A percentile compares a stretch with the other conserved stretches of the same genome.
These are phyloP conservation scores for Colletotrichum tropicale DNA, from an alignment of 2,329 filamentous ascomycete genomes.

Conservation along the genomic window DNA sequence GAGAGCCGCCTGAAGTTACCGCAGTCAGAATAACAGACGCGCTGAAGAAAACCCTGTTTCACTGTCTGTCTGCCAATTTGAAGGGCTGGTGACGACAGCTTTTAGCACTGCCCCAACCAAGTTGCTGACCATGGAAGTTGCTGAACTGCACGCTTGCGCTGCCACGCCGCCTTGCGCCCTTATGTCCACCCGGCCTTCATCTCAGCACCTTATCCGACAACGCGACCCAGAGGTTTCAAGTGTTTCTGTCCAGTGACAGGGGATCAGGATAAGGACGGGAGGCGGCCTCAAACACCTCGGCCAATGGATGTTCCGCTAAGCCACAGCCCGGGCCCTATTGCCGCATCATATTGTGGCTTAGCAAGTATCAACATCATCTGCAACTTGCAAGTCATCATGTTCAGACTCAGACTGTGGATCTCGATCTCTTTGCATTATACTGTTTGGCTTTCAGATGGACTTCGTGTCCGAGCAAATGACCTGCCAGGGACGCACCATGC, in stretches of 20 bases:
- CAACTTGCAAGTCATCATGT: background rate
- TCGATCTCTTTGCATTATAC: background rate
- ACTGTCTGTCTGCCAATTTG: background rate
- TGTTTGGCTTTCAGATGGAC: background rate
- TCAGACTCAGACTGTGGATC: background rate
- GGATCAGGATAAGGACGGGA: background rate
- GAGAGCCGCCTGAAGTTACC: background rate
- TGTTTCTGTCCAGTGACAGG: background rate
- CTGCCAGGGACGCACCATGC: conserved; percentile 83
- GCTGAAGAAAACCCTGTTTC: background rate
- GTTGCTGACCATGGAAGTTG: background rate
- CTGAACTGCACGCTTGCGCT: background rate
- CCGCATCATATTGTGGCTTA: background rate
- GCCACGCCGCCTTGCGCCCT: background rate
- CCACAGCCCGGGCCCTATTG: background rate
- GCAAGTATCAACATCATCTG: background rate
- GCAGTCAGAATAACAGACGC: background rate
- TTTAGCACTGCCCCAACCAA: background rate
- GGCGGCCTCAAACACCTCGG: background rate
- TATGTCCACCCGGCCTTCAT: background rate
- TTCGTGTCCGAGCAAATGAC: conserved; percentile 36
- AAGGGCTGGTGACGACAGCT: background rate
- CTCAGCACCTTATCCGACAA: background rate
- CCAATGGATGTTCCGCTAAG: background rate
- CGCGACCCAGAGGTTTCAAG: background rate